Percentiles rank a stretch among this genome's conserved stretches.
Evolutionary conservation across 805 yeast genomes (phyloP).

Genomic region (Isabelozyma rhagii): DNA sequence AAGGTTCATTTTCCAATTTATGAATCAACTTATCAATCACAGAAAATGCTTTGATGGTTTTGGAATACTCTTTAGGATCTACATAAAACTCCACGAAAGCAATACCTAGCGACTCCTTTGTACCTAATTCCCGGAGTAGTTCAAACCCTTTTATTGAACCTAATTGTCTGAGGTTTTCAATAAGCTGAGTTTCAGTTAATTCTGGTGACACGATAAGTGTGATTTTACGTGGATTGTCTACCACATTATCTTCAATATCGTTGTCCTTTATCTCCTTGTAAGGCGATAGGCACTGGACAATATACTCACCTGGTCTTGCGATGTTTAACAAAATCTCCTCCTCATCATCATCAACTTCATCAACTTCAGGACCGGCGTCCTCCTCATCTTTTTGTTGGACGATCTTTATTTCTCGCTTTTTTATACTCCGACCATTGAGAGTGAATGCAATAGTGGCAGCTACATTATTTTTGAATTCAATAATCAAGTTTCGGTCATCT

Average conservation of each 20-base stretch:
- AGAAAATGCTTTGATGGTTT: slow-evolving; percentile 10
- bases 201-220: slow-evolving; percentile 43
- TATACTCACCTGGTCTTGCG: slow-evolving; percentile 35
- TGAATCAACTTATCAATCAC: slow-evolving; percentile 9
- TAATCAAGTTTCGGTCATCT: slow-evolving; percentile 37
- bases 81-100: slow-evolving; percentile 49
- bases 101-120: slow-evolving; percentile 53
- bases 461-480: slow-evolving; percentile 49
- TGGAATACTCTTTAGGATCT: slow-evolving; percentile 11
- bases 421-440: slow-evolving; percentile 32
- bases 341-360: slow-evolving; percentile 20
- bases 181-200: slow-evolving; percentile 41
- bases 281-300: slow-evolving; percentile 23
- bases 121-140: slow-evolving; percentile 44
- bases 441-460: slow-evolving; percentile 56
- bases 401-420: slow-evolving; percentile 11
- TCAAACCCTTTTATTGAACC: slow-evolving; percentile 41
- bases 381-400: slow-evolving; percentile 7
- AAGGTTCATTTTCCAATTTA: slow-evolving; percentile 8
- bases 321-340: slow-evolving; percentile 8
- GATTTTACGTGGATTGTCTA: slow-evolving; percentile 46
- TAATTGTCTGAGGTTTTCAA: slow-evolving; percentile 37
- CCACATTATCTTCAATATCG: slow-evolving; percentile 23
- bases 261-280: slow-evolving; percentile 9
- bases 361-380: neutral